Percentiles rank a stretch among this genome's conserved stretches.
phyloP scores from a whole-genome alignment of 805 yeast species.

The Wickerhamiella vanderwaltii region DNA sequence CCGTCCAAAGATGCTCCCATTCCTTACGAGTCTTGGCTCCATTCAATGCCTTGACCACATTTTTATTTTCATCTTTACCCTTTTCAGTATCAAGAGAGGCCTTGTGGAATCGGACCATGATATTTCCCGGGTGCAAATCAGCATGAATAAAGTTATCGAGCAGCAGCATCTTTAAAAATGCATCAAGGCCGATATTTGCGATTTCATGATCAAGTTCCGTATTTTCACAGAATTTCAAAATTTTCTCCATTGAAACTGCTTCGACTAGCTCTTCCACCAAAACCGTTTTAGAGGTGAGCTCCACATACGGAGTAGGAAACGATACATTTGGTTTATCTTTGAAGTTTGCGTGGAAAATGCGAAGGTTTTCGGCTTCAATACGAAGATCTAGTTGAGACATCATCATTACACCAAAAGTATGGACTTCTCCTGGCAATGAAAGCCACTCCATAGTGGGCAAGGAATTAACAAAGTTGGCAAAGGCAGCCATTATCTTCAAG shows the following conservation, averaged over 20 bases:
- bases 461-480: conserved; percentile 55
- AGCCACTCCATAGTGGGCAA: conserved; percentile 98
- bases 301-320: conserved; percentile 67
- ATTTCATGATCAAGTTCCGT: conserved; percentile 36
- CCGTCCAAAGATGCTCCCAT: conserved; percentile 38
- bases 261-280: conserved; percentile 75
- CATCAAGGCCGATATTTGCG: conserved; percentile 75
- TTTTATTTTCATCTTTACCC: conserved; percentile 19
- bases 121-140: conserved; percentile 94
- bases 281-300: conserved; percentile 54
- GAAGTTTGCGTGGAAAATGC: conserved; percentile 61
- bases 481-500: conserved; percentile 65
- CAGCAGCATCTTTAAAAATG: conserved; percentile 85
- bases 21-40: conserved; percentile 25
- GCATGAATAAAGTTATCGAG: conserved; percentile 92
- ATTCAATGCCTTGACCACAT: conserved; percentile 19
- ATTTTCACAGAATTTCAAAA: conserved; percentile 34
- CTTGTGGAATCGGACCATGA: conserved; percentile 59
- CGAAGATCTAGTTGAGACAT: conserved; percentile 76
- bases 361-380: conserved; percentile 74
- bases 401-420: conserved; percentile 78
- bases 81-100: conserved; percentile 21
- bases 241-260: conserved; percentile 69
- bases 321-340: conserved; percentile 43
- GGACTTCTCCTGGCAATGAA: conserved; percentile 87